Conservation (phyloP, 495 filamentous ascomycete genomes). For the Bombardia bombarda region DNA sequence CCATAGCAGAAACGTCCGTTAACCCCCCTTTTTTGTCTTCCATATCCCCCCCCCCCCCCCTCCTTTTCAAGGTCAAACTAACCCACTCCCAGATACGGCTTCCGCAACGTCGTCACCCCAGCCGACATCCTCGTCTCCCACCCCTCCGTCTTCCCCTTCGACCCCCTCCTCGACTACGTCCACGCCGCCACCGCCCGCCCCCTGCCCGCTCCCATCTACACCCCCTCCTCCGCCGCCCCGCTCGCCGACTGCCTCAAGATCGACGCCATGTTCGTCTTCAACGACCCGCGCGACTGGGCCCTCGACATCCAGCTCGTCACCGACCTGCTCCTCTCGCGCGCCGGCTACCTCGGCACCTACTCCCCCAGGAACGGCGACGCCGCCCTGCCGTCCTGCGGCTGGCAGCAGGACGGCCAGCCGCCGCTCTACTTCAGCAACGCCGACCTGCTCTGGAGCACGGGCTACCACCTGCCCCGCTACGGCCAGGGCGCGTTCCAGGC, state of each 20-base stretch:
- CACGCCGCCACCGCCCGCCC: slow-evolving; percentile 56
- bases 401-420: slow-evolving; percentile 72
- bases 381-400: slow-evolving; percentile 61
- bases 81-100: slow-evolving; percentile 43
- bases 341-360: slow-evolving; percentile 70
- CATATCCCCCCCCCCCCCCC: neutral
- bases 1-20: slow-evolving; percentile 73
- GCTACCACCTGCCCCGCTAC: slow-evolving; percentile 76
- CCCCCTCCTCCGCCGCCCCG: slow-evolving; percentile 9
- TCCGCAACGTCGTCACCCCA: slow-evolving; percentile 74
- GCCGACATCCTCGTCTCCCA: slow-evolving; percentile 71
- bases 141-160: slow-evolving; percentile 76
- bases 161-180: slow-evolving; percentile 45
- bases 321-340: slow-evolving; percentile 69
- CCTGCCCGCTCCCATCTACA: slow-evolving; percentile 38
- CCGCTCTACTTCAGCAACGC: slow-evolving; percentile 78
- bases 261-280: slow-evolving; percentile 81
- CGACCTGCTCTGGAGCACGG: slow-evolving; percentile 81
- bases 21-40: too few relatives aligned
- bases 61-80: neutral
- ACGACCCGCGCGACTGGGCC: slow-evolving; percentile 90
- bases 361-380: slow-evolving; percentile 53
- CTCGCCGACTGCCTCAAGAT: slow-evolving; percentile 50
- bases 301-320: slow-evolving; percentile 75
- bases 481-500: slow-evolving; percentile 89